Conservation (phyloP, 352 stramenopile genomes). For the Globisporangium irregulare region DNA sequence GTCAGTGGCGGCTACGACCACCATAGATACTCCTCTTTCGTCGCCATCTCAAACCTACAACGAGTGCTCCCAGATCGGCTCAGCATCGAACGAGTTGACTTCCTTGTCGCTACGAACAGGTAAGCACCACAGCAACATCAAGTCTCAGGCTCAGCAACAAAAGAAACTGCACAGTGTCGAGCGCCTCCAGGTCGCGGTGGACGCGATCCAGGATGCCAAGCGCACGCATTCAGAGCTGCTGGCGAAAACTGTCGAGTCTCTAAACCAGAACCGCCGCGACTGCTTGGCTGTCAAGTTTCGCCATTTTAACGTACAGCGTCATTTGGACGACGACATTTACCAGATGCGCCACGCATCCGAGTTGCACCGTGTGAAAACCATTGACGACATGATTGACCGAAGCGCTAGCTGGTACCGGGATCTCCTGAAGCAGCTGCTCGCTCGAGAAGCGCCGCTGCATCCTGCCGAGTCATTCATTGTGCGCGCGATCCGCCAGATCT, state of each 20-base stretch:
- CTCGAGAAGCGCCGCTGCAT: constrained; percentile 35
- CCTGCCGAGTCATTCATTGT: constrained; percentile 55
- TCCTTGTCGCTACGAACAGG: background rate
- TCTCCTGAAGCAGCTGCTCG: constrained; percentile 44
- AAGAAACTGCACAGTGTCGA: constrained; percentile 44
- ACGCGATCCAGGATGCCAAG: constrained; percentile 47
- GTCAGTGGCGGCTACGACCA: background rate
- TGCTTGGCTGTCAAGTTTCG: constrained; percentile 56
- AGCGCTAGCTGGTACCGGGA: constrained; percentile 48
- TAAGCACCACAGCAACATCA: background rate
- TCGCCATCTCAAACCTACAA: too few relatives aligned
- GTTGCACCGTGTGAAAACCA: constrained; percentile 26
- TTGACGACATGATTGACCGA: constrained; percentile 25
- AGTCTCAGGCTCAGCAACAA: background rate
- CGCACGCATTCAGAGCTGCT: constrained; percentile 32
- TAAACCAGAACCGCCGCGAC: constrained; percentile 51
- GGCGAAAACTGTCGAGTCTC: constrained; percentile 32
- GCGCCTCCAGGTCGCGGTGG: constrained; percentile 47
- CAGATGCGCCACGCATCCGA: constrained; percentile 56
- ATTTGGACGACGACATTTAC: constrained; percentile 38
- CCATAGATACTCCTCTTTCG: too few relatives aligned
- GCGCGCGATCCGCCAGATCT: constrained; percentile 41
- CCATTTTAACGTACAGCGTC: constrained; percentile 32
- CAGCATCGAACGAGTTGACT: background rate
- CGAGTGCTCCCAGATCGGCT: background rate